These are phyloP conservation scores for Chlorella sp. DNA, from an alignment of 139 green algal species.

Conservation along the genomic window DNA sequence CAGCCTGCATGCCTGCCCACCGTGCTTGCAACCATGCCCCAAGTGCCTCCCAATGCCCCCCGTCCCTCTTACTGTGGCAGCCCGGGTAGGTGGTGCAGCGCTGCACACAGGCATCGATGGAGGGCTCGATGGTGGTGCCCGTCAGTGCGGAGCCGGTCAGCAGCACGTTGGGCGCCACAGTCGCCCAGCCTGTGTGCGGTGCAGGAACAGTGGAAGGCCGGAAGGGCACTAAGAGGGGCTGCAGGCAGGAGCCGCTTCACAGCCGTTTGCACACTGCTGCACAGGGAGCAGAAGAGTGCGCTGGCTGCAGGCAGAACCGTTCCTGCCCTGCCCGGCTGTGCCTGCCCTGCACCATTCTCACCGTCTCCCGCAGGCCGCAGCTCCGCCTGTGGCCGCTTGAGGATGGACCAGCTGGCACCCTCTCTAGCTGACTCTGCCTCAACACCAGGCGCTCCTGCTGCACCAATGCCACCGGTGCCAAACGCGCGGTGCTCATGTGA, in stretches of 20 bases:
- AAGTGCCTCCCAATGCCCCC: too few species aligned
- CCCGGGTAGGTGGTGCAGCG: background rate
- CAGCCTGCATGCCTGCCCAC: too few species aligned
- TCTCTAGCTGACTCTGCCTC: too few species aligned
- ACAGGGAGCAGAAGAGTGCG: too few species aligned
- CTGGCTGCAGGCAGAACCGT: too few species aligned
- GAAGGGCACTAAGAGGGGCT: too few species aligned
- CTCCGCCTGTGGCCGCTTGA: background rate
- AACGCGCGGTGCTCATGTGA: background rate
- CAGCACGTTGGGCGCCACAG: background rate
- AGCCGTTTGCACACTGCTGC: too few species aligned
- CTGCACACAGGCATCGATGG: background rate
- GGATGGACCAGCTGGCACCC: background rate
- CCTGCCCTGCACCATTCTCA: background rate
- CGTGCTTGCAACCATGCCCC: background rate
- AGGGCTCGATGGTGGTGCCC: background rate
- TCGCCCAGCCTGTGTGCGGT: background rate
- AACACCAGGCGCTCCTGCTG: background rate
- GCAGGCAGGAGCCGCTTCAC: too few species aligned
- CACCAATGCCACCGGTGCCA: background rate
- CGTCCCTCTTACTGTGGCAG: background rate
- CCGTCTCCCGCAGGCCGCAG: background rate
- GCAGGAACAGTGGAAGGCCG: too few species aligned
- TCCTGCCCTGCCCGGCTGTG: too few species aligned
- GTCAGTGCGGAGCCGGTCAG: background rate